These are phyloP conservation scores for Boeremia lycopersici DNA, from an alignment of 2,329 filamentous ascomycete genomes.

Conservation along the genomic window DNA sequence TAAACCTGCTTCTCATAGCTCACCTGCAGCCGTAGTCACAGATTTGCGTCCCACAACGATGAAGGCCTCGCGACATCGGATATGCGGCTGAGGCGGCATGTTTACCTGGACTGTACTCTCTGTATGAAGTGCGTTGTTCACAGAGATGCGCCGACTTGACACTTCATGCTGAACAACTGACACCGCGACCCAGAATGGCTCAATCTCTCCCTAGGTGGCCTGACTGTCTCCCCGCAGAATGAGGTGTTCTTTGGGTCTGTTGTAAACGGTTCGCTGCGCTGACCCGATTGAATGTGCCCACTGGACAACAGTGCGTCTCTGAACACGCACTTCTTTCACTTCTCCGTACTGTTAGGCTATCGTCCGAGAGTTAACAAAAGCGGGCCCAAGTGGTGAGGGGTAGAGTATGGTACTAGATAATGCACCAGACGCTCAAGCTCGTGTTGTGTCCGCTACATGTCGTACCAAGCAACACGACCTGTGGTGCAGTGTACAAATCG, in stretches of 20 bases:
- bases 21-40: background rate
- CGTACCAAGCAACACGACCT: background rate
- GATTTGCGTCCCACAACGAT: background rate
- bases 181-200: no score
- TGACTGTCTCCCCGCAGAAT: no score
- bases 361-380: background rate
- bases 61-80: background rate
- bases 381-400: background rate
- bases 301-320: no score
- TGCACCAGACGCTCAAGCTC: background rate
- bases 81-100: background rate
- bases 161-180: no score
- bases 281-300: no score
- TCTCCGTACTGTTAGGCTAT: background rate
- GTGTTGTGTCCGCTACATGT: background rate
- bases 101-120: background rate
- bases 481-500: background rate
- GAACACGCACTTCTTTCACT: no score
- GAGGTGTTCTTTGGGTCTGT: no score
- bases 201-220: no score
- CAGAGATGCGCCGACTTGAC: no score
- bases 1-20: no score
- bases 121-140: no score
- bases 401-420: background rate
- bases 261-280: no score